Evolutionary conservation across 192 early-diverging fungal species (phyloP).

Genomic region (Podila epicladia): DNA sequence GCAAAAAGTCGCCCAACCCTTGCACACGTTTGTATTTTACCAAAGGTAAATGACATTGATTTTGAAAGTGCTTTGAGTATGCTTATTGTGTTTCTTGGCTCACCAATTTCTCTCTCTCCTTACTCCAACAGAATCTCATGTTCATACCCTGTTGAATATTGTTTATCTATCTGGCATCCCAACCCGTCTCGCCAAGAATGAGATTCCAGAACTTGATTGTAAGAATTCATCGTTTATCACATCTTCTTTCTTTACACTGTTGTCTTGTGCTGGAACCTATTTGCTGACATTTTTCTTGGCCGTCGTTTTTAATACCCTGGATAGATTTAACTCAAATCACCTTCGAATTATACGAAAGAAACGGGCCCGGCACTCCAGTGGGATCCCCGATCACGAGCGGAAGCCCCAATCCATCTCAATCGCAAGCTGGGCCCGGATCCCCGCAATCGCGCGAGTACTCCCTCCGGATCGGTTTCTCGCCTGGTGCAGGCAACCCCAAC

Average conservation of each 20-base stretch:
- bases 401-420: neutral
- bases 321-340: constrained; percentile 95
- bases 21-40: constrained; percentile 92
- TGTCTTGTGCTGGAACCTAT: neutral
- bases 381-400: constrained; percentile 10
- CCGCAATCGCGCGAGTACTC: constrained; percentile 80
- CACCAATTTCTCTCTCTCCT: neutral
- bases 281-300: constrained; percentile 12
- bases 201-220: constrained; percentile 94
- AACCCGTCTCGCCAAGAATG: constrained; percentile 66
- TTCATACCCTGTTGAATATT: constrained; percentile 92
- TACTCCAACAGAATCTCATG: constrained; percentile 77
- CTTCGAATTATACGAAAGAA: constrained; percentile 95
- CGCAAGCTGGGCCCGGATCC: constrained; percentile 12
- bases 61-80: too few relatives aligned
- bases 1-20: constrained; percentile 59
- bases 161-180: constrained; percentile 89
- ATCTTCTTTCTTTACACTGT: too few relatives aligned
- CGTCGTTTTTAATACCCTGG: neutral
- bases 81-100: neutral
- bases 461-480: constrained; percentile 87
- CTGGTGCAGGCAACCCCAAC: constrained; percentile 91
- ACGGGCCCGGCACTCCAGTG: constrained; percentile 53
- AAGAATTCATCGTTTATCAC: constrained; percentile 24
- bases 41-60: constrained; percentile 66